These are phyloP conservation scores for Chlamydomonas urium DNA, from an alignment of 139 green algal species.

Conservation along the genomic window DNA sequence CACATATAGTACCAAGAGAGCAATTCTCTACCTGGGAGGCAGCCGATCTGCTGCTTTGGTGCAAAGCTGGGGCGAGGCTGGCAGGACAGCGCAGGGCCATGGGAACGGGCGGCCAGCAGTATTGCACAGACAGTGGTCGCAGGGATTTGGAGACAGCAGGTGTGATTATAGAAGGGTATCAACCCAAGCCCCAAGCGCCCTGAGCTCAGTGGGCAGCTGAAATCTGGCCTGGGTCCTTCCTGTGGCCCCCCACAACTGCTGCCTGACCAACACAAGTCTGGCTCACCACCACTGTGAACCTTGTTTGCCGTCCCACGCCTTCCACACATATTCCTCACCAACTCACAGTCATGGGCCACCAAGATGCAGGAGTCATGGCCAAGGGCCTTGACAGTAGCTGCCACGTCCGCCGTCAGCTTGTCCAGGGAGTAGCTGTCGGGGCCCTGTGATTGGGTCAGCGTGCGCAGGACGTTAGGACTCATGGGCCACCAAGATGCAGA, in stretches of 20 bases:
- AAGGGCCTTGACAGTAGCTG: constrained; percentile 34
- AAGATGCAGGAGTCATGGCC: constrained; percentile 51
- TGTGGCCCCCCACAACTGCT: too few species aligned
- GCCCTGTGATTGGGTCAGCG: too few species aligned
- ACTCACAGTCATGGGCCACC: constrained; percentile 62
- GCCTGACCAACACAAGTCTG: not conserved
- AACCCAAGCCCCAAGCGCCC: not conserved
- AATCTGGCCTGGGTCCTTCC: not conserved
- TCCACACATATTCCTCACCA: not conserved
- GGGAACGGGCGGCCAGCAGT: too few species aligned
- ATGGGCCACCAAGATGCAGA: constrained; percentile 58
- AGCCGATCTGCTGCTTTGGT: too few species aligned
- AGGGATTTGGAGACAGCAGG: too few species aligned
- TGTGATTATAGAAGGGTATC: not conserved
- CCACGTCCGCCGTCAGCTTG: constrained; percentile 40
- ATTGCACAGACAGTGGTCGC: too few species aligned
- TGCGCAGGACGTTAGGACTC: too few species aligned
- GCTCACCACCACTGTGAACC: not conserved
- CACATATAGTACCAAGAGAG: too few species aligned
- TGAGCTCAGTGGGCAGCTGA: not conserved
- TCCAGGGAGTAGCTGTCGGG: constrained; percentile 39
- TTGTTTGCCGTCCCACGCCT: too few species aligned
- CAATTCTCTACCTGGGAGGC: too few species aligned
- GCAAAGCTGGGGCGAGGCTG: too few species aligned
- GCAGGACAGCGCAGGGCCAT: too few species aligned